These are phyloP conservation scores for Trametes hirsuta DNA, from an alignment of 1,284 basidiomycete species.

Conservation along the genomic window DNA sequence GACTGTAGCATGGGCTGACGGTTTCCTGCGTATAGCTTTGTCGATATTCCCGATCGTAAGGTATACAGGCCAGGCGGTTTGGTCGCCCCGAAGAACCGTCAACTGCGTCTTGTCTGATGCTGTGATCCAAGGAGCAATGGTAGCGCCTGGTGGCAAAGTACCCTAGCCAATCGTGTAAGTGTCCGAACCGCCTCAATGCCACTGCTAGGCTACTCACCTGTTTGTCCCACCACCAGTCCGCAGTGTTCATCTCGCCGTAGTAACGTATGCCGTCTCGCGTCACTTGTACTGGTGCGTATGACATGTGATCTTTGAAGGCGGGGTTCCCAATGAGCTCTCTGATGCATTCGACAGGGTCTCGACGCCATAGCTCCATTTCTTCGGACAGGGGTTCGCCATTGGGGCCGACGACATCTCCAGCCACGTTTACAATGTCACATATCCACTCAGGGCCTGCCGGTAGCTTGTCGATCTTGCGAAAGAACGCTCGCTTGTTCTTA, in stretches of 20 bases:
- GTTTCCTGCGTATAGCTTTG: constrained; percentile 30
- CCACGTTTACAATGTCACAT: constrained; percentile 4
- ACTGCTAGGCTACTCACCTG: no score
- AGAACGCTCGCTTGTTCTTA: constrained; percentile 4
- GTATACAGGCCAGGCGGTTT: constrained; percentile 42
- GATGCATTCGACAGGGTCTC: not conserved
- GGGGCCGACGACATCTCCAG: not conserved
- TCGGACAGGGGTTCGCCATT: constrained; percentile 1
- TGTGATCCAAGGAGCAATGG: constrained; percentile 11
- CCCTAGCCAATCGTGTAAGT: no score
- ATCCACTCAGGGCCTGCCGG: not conserved
- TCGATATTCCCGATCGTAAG: constrained; percentile 41
- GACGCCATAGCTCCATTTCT: constrained; percentile 8
- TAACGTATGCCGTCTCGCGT: not conserved
- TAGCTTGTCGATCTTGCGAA: constrained; percentile 5
- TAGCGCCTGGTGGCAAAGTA: constrained; percentile 20
- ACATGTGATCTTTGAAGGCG: not conserved
- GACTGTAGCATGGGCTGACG: constrained; percentile 25
- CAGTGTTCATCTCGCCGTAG: constrained; percentile 10
- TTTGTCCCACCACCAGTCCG: constrained; percentile 6
- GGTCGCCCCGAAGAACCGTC: constrained; percentile 35
- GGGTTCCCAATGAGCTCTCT: constrained; percentile 1
- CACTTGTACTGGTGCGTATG: not conserved
- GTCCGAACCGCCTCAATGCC: no score
- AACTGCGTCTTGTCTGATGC: constrained; percentile 6